Base-by-base conservation (phyloP, 1,284 basidiomycete species). In the Agroathelia rolfsii region DNA sequence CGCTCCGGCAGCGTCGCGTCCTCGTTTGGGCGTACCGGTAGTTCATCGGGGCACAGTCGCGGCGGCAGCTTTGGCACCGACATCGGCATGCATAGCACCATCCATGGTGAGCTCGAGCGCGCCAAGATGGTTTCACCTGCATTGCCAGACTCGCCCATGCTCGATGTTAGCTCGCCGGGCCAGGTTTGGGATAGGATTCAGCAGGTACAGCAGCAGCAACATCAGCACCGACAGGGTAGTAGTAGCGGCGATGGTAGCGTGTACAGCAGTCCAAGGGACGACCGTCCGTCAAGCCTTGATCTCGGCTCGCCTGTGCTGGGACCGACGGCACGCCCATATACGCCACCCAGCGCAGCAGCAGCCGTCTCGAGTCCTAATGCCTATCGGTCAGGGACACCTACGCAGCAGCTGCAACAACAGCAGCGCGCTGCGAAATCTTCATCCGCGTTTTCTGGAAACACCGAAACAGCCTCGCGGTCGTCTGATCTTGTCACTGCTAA, bases 311-410 rank as follows among this genome's bases (percentile, higher is more conserved):
- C 72, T 4, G 40, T 62, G 2, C 54, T 64, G 28, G n/a, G n/a
- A n/a, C n/a, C n/a, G n/a, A n/a, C n/a, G n/a, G n/a, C n/a, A n/a
- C n/a, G n/a, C n/a, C n/a, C n/a, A n/a, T n/a, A n/a, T n/a, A n/a
- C n/a, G n/a, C n/a, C n/a, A n/a, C n/a, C n/a, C n/a, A n/a, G n/a
- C n/a, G n/a, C n/a, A n/a, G n/a, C n/a, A n/a, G n/a, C n/a, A n/a
- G n/a, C n/a, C n/a, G n/a, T n/a, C n/a, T n/a, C n/a, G n/a, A n/a
- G n/a, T n/a, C n/a, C n/a, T n/a, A n/a, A n/a, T n/a, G n/a, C n/a
- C n/a, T n/a, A n/a, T n/a, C 64, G 76, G 35, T 78, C 79, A 6
- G 61, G 70, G 17, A 81, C 78, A 0, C 78, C 79, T 6, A 82
- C 75, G 2, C 41, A 50, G 34, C 49, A 43, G 28, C n/a, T n/a